Base-by-base conservation (phyloP, 192 early-diverging fungal genomes). In the Ambispora gerdemannii region DNA sequence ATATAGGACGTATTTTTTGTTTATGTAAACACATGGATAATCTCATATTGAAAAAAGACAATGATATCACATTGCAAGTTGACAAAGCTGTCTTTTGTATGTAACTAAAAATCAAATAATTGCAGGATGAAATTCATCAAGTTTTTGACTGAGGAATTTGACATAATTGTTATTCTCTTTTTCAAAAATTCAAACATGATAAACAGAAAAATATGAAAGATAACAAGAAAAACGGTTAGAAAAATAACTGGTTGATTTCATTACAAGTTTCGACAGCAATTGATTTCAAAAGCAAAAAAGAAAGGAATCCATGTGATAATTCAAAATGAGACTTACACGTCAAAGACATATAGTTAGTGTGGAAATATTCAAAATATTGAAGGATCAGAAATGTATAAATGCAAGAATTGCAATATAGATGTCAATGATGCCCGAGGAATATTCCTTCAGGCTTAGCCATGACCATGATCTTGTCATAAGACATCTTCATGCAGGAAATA, bases 351-450 rank as follows among this genome's bases (percentile, higher is more conserved):
- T 20, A 56, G 53, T 27, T 24, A 13, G 19, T 56, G 53, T 56
- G 53, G 53, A 56, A 56, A 56, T 20, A 56, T 56, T 7, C 53
- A 56, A 56, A 56, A 56, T 20, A 56, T 56, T 20, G 53, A 20
- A n/a, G 53, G 53, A 56, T 24, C 20, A 13, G 27, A 27, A 20
- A 27, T 56, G 19, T 56, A 56, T 56, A 56, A 56, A 56, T 56
- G 53, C 53, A 4, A 20, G 20, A 56, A 56, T 27, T 6, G 53
- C n/a, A n/a, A n/a, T n/a, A n/a, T n/a, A n/a, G n/a, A n/a, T n/a
- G n/a, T n/a, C n/a, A n/a, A n/a, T n/a, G n/a, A n/a, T n/a, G n/a
- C n/a, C n/a, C n/a, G n/a, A n/a, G n/a, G n/a, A n/a, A n/a, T n/a
- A n/a, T n/a, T n/a, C n/a, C n/a, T n/a, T n/a, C n/a, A n/a, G n/a